Evolutionary conservation across 2,329 filamentous ascomycete species (phyloP).

Genomic region (Pseudogymnoascus sp.): DNA sequence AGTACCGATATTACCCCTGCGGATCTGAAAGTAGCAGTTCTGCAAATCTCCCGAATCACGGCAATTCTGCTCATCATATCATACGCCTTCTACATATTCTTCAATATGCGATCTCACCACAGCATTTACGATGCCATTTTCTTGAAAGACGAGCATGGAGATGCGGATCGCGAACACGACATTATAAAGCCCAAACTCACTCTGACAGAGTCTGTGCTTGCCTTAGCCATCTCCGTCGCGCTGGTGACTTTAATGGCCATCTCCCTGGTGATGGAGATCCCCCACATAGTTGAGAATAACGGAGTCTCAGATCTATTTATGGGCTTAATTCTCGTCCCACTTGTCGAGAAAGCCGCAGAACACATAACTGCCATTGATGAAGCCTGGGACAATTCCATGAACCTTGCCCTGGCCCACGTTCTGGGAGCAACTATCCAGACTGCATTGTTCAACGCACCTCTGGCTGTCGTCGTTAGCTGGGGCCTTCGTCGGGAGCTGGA

Average conservation of each 20-base stretch:
- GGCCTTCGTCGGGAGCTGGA: slow-evolving; percentile 64
- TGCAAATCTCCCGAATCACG: slow-evolving; percentile 64
- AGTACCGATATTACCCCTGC: slow-evolving; percentile 29
- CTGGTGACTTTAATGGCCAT: slow-evolving; percentile 70
- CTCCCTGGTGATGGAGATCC: slow-evolving; percentile 67
- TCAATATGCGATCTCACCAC: slow-evolving; percentile 72
- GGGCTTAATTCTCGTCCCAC: slow-evolving; percentile 69
- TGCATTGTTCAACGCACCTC: slow-evolving; percentile 77
- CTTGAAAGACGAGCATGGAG: slow-evolving; percentile 61
- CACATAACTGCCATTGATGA: slow-evolving; percentile 80
- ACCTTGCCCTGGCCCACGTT: slow-evolving; percentile 78
- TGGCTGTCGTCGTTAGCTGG: slow-evolving; percentile 82
- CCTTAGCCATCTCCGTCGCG: slow-evolving; percentile 56
- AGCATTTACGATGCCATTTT: slow-evolving; percentile 70
- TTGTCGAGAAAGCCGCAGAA: slow-evolving; percentile 83
- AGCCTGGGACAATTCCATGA: slow-evolving; percentile 78
- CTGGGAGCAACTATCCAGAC: slow-evolving; percentile 86
- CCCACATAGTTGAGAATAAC: slow-evolving; percentile 48
- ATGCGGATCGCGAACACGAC: slow-evolving; percentile 59
- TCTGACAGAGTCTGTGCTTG: slow-evolving; percentile 63
- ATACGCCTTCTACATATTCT: slow-evolving; percentile 62
- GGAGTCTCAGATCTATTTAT: slow-evolving; percentile 53
- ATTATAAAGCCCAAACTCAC: slow-evolving; percentile 62
- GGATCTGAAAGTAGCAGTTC: slow-evolving; percentile 46
- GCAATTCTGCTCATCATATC: slow-evolving; percentile 65